Evolutionary conservation across 148 eudicot species (phyloP).

Genomic region (Rhododendron vialii): DNA sequence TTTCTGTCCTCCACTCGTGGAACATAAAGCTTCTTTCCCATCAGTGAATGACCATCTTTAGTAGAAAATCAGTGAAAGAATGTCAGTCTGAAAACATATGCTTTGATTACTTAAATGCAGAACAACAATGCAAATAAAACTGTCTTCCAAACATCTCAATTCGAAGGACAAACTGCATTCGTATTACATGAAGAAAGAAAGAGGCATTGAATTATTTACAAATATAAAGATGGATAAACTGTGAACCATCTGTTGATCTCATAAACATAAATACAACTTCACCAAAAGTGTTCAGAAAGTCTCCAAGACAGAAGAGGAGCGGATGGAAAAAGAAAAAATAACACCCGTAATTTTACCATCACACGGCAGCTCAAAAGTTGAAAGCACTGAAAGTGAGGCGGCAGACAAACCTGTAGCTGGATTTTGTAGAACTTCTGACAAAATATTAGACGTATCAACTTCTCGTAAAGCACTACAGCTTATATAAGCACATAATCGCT

Average conservation of each 20-base stretch:
- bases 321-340: neutral
- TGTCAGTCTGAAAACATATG: neutral
- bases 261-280: neutral
- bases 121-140: neutral
- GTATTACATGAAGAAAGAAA: neutral
- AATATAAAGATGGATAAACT: neutral
- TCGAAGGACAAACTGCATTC: neutral
- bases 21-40: conserved; percentile 65
- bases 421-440: conserved; percentile 52
- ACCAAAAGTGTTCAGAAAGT: neutral
- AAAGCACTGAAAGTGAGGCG: neutral
- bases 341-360: neutral
- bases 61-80: conserved; percentile 15
- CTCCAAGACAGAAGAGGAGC: neutral
- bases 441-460: conserved; percentile 72
- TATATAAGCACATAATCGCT: conserved; percentile 83
- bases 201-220: neutral
- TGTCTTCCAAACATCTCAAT: neutral
- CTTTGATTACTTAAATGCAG: neutral
- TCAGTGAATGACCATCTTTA: conserved; percentile 34
- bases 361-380: neutral
- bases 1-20: conserved; percentile 96
- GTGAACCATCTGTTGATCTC: neutral
- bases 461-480: conserved; percentile 88
- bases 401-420: conserved; percentile 43